phyloP scores from a whole-genome alignment of 73 alveolate genomes.

The Uronychia setigera region DNA sequence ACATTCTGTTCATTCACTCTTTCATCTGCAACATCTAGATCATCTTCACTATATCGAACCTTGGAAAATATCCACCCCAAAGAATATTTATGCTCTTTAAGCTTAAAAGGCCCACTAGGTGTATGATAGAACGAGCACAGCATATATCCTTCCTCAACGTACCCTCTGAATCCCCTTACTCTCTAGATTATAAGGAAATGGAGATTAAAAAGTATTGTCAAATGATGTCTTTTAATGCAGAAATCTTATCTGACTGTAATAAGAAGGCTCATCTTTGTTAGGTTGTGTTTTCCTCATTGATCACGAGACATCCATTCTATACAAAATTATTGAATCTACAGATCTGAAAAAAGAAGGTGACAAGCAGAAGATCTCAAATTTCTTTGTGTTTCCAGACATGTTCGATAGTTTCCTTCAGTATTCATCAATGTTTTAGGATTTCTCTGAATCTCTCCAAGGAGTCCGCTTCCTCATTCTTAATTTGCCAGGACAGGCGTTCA shows the following conservation, averaged over 20 bases:
- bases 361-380: neutral
- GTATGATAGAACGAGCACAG: neutral
- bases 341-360: neutral
- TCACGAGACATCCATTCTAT: slow-evolving; percentile 32
- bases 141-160: neutral
- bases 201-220: slow-evolving; percentile 39
- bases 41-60: neutral
- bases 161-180: neutral
- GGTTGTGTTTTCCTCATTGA: slow-evolving; percentile 13
- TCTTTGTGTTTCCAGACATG: slow-evolving; percentile 17
- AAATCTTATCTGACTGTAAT: neutral
- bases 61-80: neutral
- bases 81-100: neutral
- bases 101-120: no score
- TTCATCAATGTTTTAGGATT: slow-evolving; percentile 2
- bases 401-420: slow-evolving; percentile 33
- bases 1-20: neutral
- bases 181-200: slow-evolving; percentile 8
- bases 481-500: slow-evolving; percentile 45
- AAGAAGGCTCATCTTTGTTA: neutral
- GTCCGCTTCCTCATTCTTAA: slow-evolving; percentile 22
- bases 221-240: neutral
- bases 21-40: neutral
- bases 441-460: neutral
- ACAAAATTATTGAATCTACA: neutral